Percentiles rank a stretch among this genome's conserved stretches.
phyloP scores from a whole-genome alignment of 495 filamentous ascomycete genomes.

The Choiromyces venosus region DNA sequence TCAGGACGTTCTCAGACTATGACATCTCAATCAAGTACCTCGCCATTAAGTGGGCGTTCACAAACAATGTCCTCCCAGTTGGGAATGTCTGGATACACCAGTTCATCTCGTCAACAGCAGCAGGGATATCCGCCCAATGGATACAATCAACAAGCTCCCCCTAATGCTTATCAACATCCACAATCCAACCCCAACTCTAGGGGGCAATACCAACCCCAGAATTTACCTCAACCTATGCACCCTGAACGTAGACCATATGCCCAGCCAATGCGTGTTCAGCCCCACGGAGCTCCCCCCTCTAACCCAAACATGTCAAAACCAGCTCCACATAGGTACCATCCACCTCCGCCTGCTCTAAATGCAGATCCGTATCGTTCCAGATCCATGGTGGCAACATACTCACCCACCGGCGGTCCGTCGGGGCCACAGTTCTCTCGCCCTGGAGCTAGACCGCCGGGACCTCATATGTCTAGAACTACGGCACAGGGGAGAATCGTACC shows the following conservation, averaged over 20 bases:
- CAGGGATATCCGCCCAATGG: conserved; percentile 44
- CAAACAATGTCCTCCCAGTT: conserved; percentile 53
- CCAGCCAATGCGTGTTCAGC: conserved; percentile 43
- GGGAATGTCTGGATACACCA: conserved; percentile 17
- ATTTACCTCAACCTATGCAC: conserved; percentile 58
- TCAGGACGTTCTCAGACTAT: conserved; percentile 84
- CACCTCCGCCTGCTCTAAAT: conserved; percentile 65
- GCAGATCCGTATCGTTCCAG: conserved; percentile 81
- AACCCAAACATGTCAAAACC: conserved; percentile 44
- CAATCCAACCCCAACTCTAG: conserved; percentile 44
- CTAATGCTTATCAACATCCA: conserved; percentile 45
- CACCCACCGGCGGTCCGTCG: conserved; percentile 23
- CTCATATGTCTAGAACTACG: conserved; percentile 65
- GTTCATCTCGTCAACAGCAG: conserved; percentile 32
- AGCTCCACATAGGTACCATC: conserved; percentile 53
- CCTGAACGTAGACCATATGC: conserved; percentile 55
- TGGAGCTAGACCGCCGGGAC: conserved; percentile 31
- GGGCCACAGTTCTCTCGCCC: conserved; percentile 46
- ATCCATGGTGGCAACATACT: conserved; percentile 62
- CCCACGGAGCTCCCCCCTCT: conserved; percentile 44
- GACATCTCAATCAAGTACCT: conserved; percentile 61
- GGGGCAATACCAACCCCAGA: conserved; percentile 58
- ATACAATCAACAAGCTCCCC: conserved; percentile 44
- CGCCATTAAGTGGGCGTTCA: conserved; percentile 57
- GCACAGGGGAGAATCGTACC: conserved; percentile 86